Base-by-base conservation (phyloP, 1,284 basidiomycete species). In the Takashimella tepidaria region DNA sequence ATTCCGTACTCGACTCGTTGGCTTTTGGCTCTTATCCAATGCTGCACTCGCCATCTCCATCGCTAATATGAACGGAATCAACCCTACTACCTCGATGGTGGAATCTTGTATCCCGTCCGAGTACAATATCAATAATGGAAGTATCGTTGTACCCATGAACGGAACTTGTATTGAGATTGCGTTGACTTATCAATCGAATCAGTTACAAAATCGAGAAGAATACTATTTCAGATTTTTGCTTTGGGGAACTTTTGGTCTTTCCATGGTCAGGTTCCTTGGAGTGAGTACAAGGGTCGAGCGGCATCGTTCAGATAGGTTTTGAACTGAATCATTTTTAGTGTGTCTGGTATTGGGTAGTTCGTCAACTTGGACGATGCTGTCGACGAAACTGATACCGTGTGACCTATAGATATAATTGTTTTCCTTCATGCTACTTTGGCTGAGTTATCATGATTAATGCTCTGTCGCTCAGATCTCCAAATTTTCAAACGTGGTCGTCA, bases 1-100 rank as follows among this genome's bases (percentile, higher is more conserved):
- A 1, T 96, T 95, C 86, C 85, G 92, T 59, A 93, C 91, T 1
- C 85, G 89, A 58, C 79, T 92, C 6, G 89, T 93, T 5, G 83
- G 86, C 2, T 79, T 82, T 54, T 95, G 92, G 92, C 88, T 95
- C 82, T 76, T 93, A 53, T 76, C 83, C 10, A 95, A 95, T 68
- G 88, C 87, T 20, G 80, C 74, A 3, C 78, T 96, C 16, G 85
- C 89, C 10, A 82, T 95, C 50, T 84, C 87, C 16, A 89, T 96
- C 56, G 84, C 88, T 73, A 91, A 87, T 60, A 78, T 92, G 62
- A 90, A 89, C 63, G 90, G 92, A 19, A 68, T 91, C 47, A 77
- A 79, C 3, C 81, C 75, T 53, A 74, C 75, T n/a, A 66, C 73
- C 58, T 23, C 51, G 16, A 50, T 63, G 1, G 66, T 70, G 45